Conservation (phyloP, 306 rosid species). For the Pyrus betulifolia region DNA sequence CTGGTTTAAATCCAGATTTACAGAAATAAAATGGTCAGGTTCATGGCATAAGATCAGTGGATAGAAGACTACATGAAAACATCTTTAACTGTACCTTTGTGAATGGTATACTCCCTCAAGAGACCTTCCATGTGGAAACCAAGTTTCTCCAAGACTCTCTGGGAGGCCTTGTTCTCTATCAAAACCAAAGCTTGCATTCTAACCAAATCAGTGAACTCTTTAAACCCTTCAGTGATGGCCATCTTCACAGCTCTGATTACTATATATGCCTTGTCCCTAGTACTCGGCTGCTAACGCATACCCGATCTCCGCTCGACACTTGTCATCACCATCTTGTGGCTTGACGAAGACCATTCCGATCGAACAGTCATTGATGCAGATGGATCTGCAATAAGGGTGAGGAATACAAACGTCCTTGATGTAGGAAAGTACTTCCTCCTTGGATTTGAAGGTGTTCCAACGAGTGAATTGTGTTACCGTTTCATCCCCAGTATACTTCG, state of each 20-base stretch:
- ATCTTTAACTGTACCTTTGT: constrained; percentile 4
- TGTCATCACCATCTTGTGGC: constrained; percentile 10
- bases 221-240: constrained; percentile 13
- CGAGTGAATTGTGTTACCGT: constrained; percentile 14
- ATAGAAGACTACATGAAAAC: constrained; percentile 9
- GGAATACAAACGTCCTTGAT: constrained; percentile 13
- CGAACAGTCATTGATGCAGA: constrained; percentile 26
- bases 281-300: constrained; percentile 10
- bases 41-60: constrained; percentile 2
- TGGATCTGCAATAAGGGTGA: constrained; percentile 22
- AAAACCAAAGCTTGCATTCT: constrained; percentile 20
- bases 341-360: constrained; percentile 13
- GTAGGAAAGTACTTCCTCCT: constrained; percentile 13
- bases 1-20: background rate
- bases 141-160: constrained; percentile 25
- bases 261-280: constrained; percentile 26
- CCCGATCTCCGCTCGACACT: constrained; percentile 7
- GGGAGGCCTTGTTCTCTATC: constrained; percentile 25
- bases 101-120: constrained; percentile 17
- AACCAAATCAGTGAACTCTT: background rate
- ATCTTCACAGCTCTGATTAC: constrained; percentile 17
- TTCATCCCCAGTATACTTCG: constrained; percentile 8
- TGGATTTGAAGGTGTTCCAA: constrained; percentile 21
- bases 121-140: constrained; percentile 27
- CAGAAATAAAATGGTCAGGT: background rate